Conservation (phyloP, 208 protist species). For the Leishmania lainsoni region DNA sequence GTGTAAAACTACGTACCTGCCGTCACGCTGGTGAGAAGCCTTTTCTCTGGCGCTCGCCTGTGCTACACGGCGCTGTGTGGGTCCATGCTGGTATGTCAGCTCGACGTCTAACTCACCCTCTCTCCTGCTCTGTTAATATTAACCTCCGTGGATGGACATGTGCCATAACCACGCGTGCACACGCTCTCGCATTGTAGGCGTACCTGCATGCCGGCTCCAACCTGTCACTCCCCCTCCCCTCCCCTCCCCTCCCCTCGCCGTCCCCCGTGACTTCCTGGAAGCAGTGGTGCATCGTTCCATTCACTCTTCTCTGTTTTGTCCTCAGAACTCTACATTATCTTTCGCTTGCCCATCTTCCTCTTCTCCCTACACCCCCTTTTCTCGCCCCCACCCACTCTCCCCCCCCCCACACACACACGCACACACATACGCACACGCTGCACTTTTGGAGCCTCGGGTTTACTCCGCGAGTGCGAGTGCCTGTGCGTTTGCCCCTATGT, state of each 20-base stretch:
- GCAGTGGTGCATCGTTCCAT: background rate
- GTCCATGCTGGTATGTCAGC: background rate
- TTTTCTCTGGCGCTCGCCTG: background rate
- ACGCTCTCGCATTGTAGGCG: background rate
- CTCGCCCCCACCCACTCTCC: background rate
- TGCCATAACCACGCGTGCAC: background rate
- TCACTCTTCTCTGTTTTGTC: background rate
- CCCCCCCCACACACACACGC: background rate
- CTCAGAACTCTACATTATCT: background rate
- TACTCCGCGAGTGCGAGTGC: constrained; percentile 3
- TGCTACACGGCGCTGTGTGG: background rate
- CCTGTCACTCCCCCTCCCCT: background rate
- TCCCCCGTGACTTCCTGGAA: background rate
- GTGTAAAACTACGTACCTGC: background rate
- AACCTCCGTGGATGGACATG: background rate
- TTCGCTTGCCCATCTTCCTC: background rate
- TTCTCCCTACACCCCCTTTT: background rate
- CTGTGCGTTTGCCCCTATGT: background rate
- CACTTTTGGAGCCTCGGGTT: background rate
- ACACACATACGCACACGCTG: background rate
- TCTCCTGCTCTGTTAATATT: background rate
- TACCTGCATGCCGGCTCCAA: background rate
- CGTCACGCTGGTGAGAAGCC: background rate
- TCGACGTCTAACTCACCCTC: background rate
- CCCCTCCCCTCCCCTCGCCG: background rate